A percentile compares a stretch with the other conserved stretches of the same genome.
These are phyloP conservation scores for Neurospora sp. DNA, from an alignment of 495 filamentous ascomycete species.

Conservation along the genomic window DNA sequence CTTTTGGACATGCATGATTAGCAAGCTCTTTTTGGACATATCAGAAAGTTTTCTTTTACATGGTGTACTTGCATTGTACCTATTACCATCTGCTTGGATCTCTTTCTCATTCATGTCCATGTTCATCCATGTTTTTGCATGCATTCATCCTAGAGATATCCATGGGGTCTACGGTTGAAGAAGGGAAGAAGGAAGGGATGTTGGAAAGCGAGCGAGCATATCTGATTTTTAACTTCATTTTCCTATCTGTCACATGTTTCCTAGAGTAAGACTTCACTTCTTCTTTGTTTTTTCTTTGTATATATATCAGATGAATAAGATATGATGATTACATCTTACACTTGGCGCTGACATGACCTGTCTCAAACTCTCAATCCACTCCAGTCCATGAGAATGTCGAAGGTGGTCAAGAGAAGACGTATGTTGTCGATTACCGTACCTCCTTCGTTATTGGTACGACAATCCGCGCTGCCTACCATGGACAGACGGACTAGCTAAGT, in stretches of 20 bases:
- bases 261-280: background rate
- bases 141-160: no score
- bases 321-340: background rate
- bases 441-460: no score
- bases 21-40: background rate
- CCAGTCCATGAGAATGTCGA: no score
- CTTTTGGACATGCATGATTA: background rate
- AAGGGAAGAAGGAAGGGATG: background rate
- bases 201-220: background rate
- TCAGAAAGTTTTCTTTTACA: background rate
- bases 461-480: no score
- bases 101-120: background rate
- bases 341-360: background rate
- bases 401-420: no score
- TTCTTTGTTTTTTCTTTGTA: background rate
- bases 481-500: no score
- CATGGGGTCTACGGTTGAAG: background rate
- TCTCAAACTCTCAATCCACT: background rate
- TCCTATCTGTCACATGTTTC: background rate
- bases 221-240: background rate
- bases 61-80: no score
- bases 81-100: background rate
- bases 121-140: background rate
- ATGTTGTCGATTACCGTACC: no score
- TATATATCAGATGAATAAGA: background rate